Percentiles rank a stretch among this genome's conserved stretches.
Evolutionary conservation across 164 flowering plant genomes (phyloP).

Genomic region (Nymphaea colorata): DNA sequence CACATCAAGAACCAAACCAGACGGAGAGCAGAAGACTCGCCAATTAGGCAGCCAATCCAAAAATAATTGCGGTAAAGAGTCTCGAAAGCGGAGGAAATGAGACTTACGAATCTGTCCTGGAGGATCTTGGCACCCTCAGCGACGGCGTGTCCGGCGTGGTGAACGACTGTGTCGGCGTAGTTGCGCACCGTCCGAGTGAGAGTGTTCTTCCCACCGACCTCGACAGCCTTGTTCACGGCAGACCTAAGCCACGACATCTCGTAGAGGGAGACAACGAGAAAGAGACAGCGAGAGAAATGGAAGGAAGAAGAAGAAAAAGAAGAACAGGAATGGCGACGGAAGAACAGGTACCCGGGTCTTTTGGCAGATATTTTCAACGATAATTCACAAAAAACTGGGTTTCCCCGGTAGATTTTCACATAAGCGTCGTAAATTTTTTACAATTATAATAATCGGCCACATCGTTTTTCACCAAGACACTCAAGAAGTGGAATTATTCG

Average conservation of each 20-base stretch:
- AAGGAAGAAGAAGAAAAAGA: neutral
- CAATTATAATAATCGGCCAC: too few species aligned
- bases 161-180: constrained; percentile 60
- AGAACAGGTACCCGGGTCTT: too few species aligned
- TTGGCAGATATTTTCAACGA: too few species aligned
- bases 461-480: too few species aligned
- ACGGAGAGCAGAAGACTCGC: neutral
- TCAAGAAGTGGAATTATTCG: too few species aligned
- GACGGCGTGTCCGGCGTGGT: constrained; percentile 61
- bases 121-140: constrained; percentile 62
- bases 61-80: too few species aligned
- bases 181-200: constrained; percentile 51
- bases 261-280: too few species aligned
- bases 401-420: too few species aligned
- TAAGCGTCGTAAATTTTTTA: too few species aligned
- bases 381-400: too few species aligned
- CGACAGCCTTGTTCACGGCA: constrained; percentile 69
- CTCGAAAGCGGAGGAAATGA: neutral
- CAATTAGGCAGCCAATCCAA: neutral
- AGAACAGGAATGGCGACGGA: too few species aligned
- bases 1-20: neutral
- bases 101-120: constrained; percentile 59
- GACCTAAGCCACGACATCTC: constrained; percentile 72
- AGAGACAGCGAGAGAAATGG: neutral
- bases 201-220: constrained; percentile 49